phyloP scores from a whole-genome alignment of 345 rosid genomes.

The Laguncularia racemosa region DNA sequence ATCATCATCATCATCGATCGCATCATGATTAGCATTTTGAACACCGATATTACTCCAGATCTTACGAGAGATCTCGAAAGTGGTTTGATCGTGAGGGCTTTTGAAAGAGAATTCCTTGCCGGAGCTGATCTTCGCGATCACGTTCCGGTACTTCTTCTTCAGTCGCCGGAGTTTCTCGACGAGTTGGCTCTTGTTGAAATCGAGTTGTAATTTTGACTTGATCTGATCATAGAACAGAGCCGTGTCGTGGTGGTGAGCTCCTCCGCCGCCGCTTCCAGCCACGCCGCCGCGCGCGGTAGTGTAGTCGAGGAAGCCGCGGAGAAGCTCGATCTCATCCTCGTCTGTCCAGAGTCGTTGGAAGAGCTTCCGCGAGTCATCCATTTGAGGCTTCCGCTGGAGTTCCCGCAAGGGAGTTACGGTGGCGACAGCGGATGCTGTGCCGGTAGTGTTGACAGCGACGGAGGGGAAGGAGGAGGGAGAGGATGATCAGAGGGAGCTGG shows the following conservation, averaged over 20 bases:
- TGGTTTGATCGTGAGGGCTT: slow-evolving; percentile 85
- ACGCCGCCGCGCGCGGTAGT: slow-evolving; percentile 38
- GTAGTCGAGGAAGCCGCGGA: slow-evolving; percentile 87
- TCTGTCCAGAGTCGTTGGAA: slow-evolving; percentile 98
- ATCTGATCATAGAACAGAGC: slow-evolving; percentile 89
- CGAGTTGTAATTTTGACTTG: slow-evolving; percentile 90
- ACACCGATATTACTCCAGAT: slow-evolving; percentile 56
- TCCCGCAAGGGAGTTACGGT: slow-evolving; percentile 31
- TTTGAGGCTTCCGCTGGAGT: slow-evolving; percentile 27
- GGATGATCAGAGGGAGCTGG: slow-evolving; percentile 16
- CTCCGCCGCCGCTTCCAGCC: slow-evolving; percentile 4
- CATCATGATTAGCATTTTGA: slow-evolving; percentile 44
- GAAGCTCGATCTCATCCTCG: slow-evolving; percentile 97
- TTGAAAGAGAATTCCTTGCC: slow-evolving; percentile 88
- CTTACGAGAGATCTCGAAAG: slow-evolving; percentile 93
- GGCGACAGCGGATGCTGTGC: slow-evolving; percentile 9
- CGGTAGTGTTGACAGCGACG: slow-evolving; percentile 10
- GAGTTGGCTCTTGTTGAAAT: slow-evolving; percentile 92
- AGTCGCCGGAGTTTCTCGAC: slow-evolving; percentile 89
- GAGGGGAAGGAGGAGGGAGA: slow-evolving; percentile 22
- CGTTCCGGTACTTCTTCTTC: slow-evolving; percentile 91
- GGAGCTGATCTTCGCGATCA: slow-evolving; percentile 55
- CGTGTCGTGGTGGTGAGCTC: slow-evolving; percentile 70
- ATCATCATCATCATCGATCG: slow-evolving; percentile 68
- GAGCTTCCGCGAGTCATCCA: slow-evolving; percentile 69